These are phyloP conservation scores for Sugiyamaella qingdaonensis DNA, from an alignment of 805 yeast species.

Conservation along the genomic window DNA sequence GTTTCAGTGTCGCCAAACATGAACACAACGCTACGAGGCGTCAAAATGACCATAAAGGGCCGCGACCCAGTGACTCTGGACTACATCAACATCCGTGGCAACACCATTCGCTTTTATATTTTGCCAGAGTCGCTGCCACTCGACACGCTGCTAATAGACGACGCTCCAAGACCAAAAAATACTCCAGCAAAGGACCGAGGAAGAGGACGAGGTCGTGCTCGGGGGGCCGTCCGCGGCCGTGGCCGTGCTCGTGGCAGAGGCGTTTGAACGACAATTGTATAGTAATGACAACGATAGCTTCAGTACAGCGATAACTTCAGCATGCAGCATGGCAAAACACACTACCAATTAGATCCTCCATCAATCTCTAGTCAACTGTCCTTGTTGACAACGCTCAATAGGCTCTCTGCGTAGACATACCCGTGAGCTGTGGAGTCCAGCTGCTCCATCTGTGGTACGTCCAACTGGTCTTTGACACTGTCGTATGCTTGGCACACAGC, in stretches of 20 bases:
- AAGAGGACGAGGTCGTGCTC: slow-evolving; percentile 21
- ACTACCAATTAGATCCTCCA: not conserved
- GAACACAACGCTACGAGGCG: slow-evolving; percentile 80
- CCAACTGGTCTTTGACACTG: too few relatives aligned
- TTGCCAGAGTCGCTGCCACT: slow-evolving; percentile 83
- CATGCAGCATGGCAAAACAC: not conserved
- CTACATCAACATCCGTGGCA: slow-evolving; percentile 82
- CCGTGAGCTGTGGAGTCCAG: too few relatives aligned
- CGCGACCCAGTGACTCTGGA: slow-evolving; percentile 69
- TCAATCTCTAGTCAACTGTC: too few relatives aligned
- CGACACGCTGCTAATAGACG: slow-evolving; percentile 42
- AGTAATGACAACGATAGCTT: not conserved
- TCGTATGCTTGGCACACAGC: too few relatives aligned
- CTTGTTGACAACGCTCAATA: too few relatives aligned
- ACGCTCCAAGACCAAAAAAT: slow-evolving; percentile 37
- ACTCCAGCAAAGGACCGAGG: slow-evolving; percentile 18
- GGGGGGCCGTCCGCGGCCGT: slow-evolving; percentile 20
- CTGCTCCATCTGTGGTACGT: too few relatives aligned
- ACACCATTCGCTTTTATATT: slow-evolving; percentile 75
- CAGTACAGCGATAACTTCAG: not conserved
- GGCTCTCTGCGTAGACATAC: too few relatives aligned
- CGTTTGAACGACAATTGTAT: not conserved
- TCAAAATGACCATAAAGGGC: slow-evolving; percentile 68
- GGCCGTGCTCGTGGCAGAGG: slow-evolving; percentile 25
- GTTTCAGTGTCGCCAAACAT: slow-evolving; percentile 83